Evolutionary conservation across 495 filamentous ascomycete genomes (phyloP).

Genomic region (Evernia prunastri): DNA sequence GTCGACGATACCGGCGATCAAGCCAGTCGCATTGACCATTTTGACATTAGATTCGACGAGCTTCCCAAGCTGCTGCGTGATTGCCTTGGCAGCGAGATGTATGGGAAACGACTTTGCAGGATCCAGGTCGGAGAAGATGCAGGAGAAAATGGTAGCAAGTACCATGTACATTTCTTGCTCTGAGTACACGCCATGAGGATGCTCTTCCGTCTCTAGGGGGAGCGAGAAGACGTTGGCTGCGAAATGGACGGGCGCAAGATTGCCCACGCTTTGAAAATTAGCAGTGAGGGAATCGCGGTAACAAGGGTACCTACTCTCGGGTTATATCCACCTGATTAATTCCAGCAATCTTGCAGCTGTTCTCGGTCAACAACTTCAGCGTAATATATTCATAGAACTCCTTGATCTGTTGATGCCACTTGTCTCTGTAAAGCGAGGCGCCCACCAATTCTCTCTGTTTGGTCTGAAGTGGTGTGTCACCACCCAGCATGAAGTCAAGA

Average conservation of each 20-base stretch:
- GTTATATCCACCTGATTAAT: slow-evolving; percentile 69
- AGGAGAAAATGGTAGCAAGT: slow-evolving; percentile 58
- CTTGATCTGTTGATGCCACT: slow-evolving; percentile 47
- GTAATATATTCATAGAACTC: slow-evolving; percentile 57
- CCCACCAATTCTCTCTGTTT: slow-evolving; percentile 41
- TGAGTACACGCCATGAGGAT: slow-evolving; percentile 64
- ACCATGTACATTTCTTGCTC: slow-evolving; percentile 74
- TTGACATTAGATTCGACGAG: slow-evolving; percentile 62
- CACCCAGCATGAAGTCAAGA: slow-evolving; percentile 50
- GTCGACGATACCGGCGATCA: slow-evolving; percentile 50
- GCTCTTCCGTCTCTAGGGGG: slow-evolving; percentile 63
- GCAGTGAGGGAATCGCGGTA: neutral
- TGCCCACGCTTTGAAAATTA: slow-evolving; percentile 50
- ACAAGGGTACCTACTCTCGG: slow-evolving; percentile 47
- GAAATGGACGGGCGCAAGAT: slow-evolving; percentile 66
- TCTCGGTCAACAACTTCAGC: slow-evolving; percentile 54
- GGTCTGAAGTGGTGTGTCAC: slow-evolving; percentile 40
- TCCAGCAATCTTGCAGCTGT: slow-evolving; percentile 51
- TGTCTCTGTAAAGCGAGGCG: slow-evolving; percentile 40
- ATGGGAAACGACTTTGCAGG: slow-evolving; percentile 48
- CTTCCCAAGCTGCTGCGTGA: slow-evolving; percentile 55
- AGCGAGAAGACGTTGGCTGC: slow-evolving; percentile 65
- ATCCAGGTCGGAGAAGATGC: slow-evolving; percentile 52
- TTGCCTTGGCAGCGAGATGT: slow-evolving; percentile 53
- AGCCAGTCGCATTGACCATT: slow-evolving; percentile 49